Evolutionary conservation across 78 protist genomes (phyloP).

Genomic region (Anaeramoeba ignava): DNA sequence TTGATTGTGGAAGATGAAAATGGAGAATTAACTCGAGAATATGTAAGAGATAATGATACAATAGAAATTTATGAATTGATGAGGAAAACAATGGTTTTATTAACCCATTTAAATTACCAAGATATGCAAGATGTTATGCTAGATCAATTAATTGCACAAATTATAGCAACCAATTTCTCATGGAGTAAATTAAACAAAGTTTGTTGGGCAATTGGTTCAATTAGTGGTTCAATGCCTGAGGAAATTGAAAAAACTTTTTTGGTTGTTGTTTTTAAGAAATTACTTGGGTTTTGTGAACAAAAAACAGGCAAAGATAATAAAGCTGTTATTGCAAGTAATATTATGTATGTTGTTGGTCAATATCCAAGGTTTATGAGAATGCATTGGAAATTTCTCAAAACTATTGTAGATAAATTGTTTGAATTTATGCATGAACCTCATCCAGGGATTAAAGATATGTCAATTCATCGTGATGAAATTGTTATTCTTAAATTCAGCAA

Average conservation of each 20-base stretch:
- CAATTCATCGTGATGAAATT: no score
- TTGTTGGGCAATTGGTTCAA: slow-evolving; percentile 99
- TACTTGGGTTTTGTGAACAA: slow-evolving; percentile 76
- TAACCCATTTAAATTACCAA: slow-evolving; percentile 80
- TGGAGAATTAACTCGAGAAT: slow-evolving; percentile 86
- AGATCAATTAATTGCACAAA: slow-evolving; percentile 30
- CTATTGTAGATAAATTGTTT: slow-evolving; percentile 89
- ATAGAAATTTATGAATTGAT: slow-evolving; percentile 65
- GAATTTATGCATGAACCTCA: slow-evolving; percentile 97
- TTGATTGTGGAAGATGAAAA: slow-evolving; percentile 84
- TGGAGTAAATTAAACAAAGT: slow-evolving; percentile 73
- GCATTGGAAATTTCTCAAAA: slow-evolving; percentile 92
- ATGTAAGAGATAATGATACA: slow-evolving; percentile 58
- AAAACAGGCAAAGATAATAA: slow-evolving; percentile 89
- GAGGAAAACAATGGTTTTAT: slow-evolving; percentile 42
- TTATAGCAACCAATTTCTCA: slow-evolving; percentile 35
- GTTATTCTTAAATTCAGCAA: no score
- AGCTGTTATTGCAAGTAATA: slow-evolving; percentile 94
- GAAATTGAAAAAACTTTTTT: slow-evolving; percentile 82
- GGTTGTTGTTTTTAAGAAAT: slow-evolving; percentile 90
- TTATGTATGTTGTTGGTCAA: slow-evolving; percentile 99
- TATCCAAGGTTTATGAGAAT: slow-evolving; percentile 94
- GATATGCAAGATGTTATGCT: slow-evolving; percentile 83
- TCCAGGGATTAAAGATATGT: slow-evolving; percentile 98
- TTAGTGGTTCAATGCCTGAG: slow-evolving; percentile 80